Conservation (phyloP, 495 filamentous ascomycete species). For the Trichoderma reesei region DNA sequence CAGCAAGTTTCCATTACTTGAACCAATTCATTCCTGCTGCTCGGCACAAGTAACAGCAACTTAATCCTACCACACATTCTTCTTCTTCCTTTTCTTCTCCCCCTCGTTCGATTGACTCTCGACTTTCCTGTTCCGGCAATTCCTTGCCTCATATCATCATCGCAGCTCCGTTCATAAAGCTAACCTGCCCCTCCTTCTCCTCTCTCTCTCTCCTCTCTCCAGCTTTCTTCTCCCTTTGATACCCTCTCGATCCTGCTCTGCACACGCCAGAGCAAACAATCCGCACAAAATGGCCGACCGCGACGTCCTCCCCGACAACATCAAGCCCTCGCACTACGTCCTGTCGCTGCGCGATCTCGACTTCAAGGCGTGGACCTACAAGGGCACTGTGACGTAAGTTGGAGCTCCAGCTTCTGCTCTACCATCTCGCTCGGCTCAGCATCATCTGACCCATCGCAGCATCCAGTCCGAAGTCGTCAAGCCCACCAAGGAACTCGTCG, state of each 20-base stretch:
- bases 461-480: conserved; percentile 50
- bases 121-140: background rate
- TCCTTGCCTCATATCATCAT: background rate
- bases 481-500: conserved; percentile 56
- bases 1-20: too few relatives aligned
- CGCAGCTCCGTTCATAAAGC: background rate
- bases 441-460: conserved; percentile 14
- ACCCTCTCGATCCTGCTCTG: conserved; percentile 9
- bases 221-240: conserved; percentile 8
- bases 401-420: conserved; percentile 20
- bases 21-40: too few relatives aligned
- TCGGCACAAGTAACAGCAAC: too few relatives aligned
- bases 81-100: background rate
- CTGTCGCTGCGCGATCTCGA: conserved; percentile 75
- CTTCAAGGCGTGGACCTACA: conserved; percentile 66
- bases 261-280: conserved; percentile 3
- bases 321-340: conserved; percentile 79
- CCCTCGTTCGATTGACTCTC: too few relatives aligned
- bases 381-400: conserved; percentile 67
- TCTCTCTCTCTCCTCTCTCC: background rate
- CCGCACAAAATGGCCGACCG: conserved; percentile 38
- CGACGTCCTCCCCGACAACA: conserved; percentile 47
- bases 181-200: background rate
- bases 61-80: background rate
- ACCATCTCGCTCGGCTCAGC: background rate